Evolutionary conservation across 331 rosid species (phyloP), one percentile per base, ranked within the genome.

Genomic region (Saraca asoca): DNA sequence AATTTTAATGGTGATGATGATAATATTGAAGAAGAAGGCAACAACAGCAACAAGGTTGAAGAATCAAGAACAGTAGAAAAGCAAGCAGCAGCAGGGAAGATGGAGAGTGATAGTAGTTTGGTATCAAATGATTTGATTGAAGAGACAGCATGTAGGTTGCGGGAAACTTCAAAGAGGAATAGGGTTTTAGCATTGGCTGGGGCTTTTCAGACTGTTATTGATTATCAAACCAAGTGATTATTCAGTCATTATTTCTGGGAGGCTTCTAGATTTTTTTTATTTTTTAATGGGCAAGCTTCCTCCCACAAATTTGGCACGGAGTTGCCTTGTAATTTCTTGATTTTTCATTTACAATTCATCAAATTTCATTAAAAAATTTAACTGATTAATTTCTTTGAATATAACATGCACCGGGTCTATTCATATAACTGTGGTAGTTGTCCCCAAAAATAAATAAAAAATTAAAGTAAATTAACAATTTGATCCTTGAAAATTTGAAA

Each of bases 201-300:
- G n/a, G 99, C 99, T 20, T 94, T 94, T 78, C 95, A 94, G 35
- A 85, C 83, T 46, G 96, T 88, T 65, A 94, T 94, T 50, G 96
- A 94, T 42, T 58, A 86, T 82, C 96, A 94, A 78, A 54, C 84
- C 52, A 83, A 81, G 78, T 81, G 67, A 84, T 44, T 7, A 11
- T 39, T 9, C 20, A 50, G 14, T 15, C 15, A 54, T 66, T 39
- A 8, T 0, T 37, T 2, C 41, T 37, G 43, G 11, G 11, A 7
- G 43, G 11, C 43, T 39, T 2, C 5, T 39, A 6, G 14, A 20
- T 41, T 14, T 45, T 33, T 34, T 35, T 24, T 34, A 39, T 13
- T 34, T 35, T 24, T 34, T 9, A n/a, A 31, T 56, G 43, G 5
- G 16, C 29, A 6, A 13, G 19, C 5, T 44, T 45, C 29, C 20